A percentile compares a stretch with the other conserved stretches of the same genome.
Evolutionary conservation across 208 protist species (phyloP).

Genomic region (Polymyxa betae): DNA sequence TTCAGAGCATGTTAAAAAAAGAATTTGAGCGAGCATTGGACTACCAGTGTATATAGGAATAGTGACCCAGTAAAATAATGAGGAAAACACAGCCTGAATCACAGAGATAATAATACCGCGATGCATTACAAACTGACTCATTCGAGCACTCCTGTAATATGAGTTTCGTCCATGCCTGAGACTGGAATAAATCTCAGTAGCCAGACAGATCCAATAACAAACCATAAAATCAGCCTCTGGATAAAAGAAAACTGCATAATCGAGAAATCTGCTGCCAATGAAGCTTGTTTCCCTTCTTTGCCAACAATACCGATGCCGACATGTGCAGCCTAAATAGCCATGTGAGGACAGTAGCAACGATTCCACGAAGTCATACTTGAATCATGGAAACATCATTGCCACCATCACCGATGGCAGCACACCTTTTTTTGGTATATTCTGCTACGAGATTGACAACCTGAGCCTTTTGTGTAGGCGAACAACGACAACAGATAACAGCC

Average conservation of each 20-base stretch:
- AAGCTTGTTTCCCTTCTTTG: constrained; percentile 95
- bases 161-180: constrained; percentile 79
- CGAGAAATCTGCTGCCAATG: constrained; percentile 95
- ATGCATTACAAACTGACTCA: constrained; percentile 94
- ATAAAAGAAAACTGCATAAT: constrained; percentile 81
- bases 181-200: neutral
- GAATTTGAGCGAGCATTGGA: constrained; percentile 42
- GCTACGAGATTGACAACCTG: constrained; percentile 86
- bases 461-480: constrained; percentile 96
- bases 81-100: constrained; percentile 90
- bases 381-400: constrained; percentile 98
- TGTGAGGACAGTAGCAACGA: neutral
- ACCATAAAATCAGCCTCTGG: constrained; percentile 73
- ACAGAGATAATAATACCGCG: constrained; percentile 96
- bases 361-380: constrained; percentile 50
- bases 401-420: constrained; percentile 93
- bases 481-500: constrained; percentile 91
- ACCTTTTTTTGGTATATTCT: constrained; percentile 62
- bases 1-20: neutral
- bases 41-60: constrained; percentile 90
- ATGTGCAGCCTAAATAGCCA: constrained; percentile 75
- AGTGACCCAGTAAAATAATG: constrained; percentile 93
- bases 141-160: constrained; percentile 67
- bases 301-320: constrained; percentile 95
- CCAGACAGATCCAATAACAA: neutral